Percentiles rank a stretch among this genome's conserved stretches.
These are phyloP conservation scores for Pisolithus thermaeus DNA, from an alignment of 1,284 basidiomycete genomes.

Conservation along the genomic window DNA sequence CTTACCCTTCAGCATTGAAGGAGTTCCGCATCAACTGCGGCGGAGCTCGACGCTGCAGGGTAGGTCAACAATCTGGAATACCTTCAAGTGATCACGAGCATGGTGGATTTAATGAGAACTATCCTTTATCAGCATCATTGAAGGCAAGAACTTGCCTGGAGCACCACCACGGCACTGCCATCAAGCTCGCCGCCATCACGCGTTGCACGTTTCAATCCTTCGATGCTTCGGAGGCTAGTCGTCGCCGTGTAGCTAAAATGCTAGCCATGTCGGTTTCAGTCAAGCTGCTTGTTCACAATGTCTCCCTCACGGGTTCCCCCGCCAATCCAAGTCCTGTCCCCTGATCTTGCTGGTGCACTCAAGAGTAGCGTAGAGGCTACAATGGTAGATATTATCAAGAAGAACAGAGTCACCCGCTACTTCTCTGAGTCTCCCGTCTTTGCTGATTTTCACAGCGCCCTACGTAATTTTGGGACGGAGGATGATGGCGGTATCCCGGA, in stretches of 20 bases:
- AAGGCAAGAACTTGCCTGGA: too few relatives aligned
- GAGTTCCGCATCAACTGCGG: too few relatives aligned
- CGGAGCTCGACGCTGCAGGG: too few relatives aligned
- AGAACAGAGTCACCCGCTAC: conserved; percentile 10
- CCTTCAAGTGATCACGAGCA: too few relatives aligned
- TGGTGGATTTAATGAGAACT: too few relatives aligned
- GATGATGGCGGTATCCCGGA: not conserved
- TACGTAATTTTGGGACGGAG: conserved; percentile 3
- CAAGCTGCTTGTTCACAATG: not conserved
- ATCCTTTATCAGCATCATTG: too few relatives aligned
- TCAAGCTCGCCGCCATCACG: too few relatives aligned
- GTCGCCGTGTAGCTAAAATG: not conserved
- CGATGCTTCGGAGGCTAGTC: not conserved
- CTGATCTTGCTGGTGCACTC: conserved; percentile 8
- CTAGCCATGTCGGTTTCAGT: not conserved
- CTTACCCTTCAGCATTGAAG: too few relatives aligned
- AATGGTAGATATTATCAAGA: conserved; percentile 5
- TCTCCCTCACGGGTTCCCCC: not conserved
- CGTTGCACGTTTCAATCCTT: too few relatives aligned
- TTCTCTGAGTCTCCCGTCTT: conserved; percentile 11
- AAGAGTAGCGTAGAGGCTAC: conserved; percentile 4
- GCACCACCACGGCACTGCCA: too few relatives aligned
- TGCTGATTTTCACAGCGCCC: conserved; percentile 6
- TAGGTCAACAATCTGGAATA: too few relatives aligned
- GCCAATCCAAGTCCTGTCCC: conserved; percentile 7